Conservation (phyloP, 768 basidiomycete genomes). For the Termitomyces sp. region DNA sequence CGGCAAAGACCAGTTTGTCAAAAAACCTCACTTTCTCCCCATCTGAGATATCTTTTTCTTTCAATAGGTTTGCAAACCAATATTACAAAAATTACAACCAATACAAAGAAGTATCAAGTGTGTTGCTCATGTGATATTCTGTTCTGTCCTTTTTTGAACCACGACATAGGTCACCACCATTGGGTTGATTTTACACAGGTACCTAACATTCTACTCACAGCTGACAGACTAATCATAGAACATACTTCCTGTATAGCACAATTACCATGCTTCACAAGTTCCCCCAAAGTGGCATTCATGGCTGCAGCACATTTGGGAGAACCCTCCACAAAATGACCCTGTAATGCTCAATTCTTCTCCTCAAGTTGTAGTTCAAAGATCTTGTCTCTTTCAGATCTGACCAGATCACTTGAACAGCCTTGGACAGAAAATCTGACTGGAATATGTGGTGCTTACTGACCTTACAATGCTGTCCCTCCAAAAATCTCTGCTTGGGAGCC, state of each 20-base stretch:
- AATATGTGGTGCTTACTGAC: conserved; percentile 82
- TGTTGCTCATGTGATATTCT: conserved; percentile 15
- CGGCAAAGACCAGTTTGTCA: conserved; percentile 78
- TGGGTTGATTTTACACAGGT: conserved; percentile 96
- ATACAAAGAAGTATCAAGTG: conserved; percentile 86
- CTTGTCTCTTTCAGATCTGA: background rate
- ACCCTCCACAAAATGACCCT: conserved; percentile 71
- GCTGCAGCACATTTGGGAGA: conserved; percentile 84
- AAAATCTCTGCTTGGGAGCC: conserved; percentile 87
- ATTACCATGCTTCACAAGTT: conserved; percentile 89
- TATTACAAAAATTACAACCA: conserved; percentile 91
- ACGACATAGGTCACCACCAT: conserved; percentile 75
- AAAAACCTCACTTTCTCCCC: background rate
- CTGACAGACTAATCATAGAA: background rate
- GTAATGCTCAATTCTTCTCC: conserved; percentile 66
- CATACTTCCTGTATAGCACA: conserved; percentile 42
- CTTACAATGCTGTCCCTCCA: conserved; percentile 83
- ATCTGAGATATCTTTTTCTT: background rate
- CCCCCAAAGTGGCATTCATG: conserved; percentile 97
- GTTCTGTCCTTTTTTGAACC: background rate
- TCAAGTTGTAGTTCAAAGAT: conserved; percentile 52
- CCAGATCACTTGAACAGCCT: conserved; percentile 38
- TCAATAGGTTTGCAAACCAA: conserved; percentile 82
- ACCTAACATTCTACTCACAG: conserved; percentile 12
- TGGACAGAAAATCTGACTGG: conserved; percentile 90